Evolutionary conservation across 805 yeast genomes (phyloP), one percentile per base, ranked within the genome.

Genomic region (Pichia ethanolica): DNA sequence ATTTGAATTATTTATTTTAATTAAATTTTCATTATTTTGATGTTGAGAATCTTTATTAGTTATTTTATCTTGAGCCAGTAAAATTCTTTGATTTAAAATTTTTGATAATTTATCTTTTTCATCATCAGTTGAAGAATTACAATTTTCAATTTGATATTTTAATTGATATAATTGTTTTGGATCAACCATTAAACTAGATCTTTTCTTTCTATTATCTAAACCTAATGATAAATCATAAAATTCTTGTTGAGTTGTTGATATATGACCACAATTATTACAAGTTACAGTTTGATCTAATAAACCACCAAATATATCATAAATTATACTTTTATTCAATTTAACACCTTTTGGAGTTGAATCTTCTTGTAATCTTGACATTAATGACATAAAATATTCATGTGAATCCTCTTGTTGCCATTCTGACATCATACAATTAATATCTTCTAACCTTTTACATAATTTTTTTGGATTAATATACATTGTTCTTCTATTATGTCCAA

Each of bases 401-500:
- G 96, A 86, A 67, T 93, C 99, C 67, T 93, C 98, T 66, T 93
- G 99, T 67, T 89, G 90, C 96, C 96, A 90, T 64, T 83, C 93
- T 42, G 89, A 82, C 96, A 90, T 89, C 96, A 88, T 87, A 64
- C 96, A 88, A 66, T 89, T 89, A 59, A 91, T 88, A 59, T 88
- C 96, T 45, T 78, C 86, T 50, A 87, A 71, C 56, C 89, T 74
- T 46, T 74, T 73, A 51, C 87, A 83, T 58, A 89, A 72, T 59
- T 78, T 79, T 57, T 81, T 81, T 9, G 96, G 98, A 67, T 86
- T 86, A 47, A 89, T 72, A 59, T 76, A 80, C 52, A 73, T 71
- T 46, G 70, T 63, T 38, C 62, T 65, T 43, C 59, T 63, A 50
- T 65, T 64, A 43, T 69, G 72, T 41, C 75, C 79, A n/a, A 73